Percentiles rank a stretch among this genome's conserved stretches.
Evolutionary conservation across 225 moss, liverwort and hornwort species (phyloP).

Genomic region (Pseudisothecium myosuroides): DNA sequence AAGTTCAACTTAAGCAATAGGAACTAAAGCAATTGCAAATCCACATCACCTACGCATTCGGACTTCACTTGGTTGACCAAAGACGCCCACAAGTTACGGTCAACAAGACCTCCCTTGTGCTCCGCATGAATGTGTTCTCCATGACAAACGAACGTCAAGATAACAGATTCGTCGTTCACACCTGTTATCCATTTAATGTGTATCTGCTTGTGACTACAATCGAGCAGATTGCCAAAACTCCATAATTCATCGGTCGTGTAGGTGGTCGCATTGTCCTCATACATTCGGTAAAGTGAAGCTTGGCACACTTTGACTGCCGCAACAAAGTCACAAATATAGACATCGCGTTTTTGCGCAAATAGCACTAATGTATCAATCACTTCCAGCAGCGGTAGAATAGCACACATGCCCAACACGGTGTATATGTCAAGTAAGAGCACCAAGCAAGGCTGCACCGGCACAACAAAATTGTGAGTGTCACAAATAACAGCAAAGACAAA

Average conservation of each 20-base stretch:
- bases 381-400: no score
- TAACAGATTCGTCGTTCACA: fast-evolving
- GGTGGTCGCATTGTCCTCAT: fast-evolving
- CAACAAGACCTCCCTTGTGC: neutral
- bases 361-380: neutral
- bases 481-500: no score
- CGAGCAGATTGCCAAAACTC: no score
- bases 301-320: fast-evolving
- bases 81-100: fast-evolving
- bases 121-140: neutral
- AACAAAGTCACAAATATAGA: neutral
- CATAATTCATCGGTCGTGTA: neutral
- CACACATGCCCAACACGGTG: no score
- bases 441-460: no score
- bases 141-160: neutral
- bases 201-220: fast-evolving
- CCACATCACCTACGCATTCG: no score
- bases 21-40: no score
- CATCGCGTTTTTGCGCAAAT: fast-evolving
- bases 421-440: no score
- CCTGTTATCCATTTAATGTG: neutral
- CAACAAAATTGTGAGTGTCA: no score
- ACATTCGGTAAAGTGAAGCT: neutral
- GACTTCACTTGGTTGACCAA: no score
- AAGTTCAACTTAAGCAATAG: no score